Evolutionary conservation across 768 basidiomycete genomes (phyloP), one percentile per base, ranked within the genome.

Genomic region (Xerocomellus intermedius): DNA sequence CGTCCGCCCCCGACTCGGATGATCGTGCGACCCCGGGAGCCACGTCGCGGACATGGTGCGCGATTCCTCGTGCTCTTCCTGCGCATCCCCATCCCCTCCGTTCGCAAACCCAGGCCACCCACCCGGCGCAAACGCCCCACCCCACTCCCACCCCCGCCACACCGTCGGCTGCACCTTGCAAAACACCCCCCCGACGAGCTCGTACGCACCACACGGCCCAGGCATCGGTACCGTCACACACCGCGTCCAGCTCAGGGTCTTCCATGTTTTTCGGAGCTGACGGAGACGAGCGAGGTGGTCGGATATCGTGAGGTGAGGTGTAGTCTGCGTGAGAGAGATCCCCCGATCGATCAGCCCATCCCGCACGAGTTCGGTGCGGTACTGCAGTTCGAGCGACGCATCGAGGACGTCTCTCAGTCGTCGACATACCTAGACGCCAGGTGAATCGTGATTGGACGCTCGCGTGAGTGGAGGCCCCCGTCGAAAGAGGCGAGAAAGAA

Each of bases 101-200:
- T 35, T 16, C 14, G 33, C 33, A 14, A 2, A 19, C 28, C 36
- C 30, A 8, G 32, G 49, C 49, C 32, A 54, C 13, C 46, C 46
- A 26, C 37, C 42, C 17, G 26, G 5, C 35, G 24, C 26, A 17
- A n/a, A 4, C 16, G 16, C 33, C 49, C 28, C 0, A 2, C 24
- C 3, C 30, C 22, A 13, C 16, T 24, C 17, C 39, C 5, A 4
- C 2, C 19, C 14, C 21, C 14, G 1, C 37, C 36, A 16, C 42
- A 14, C 8, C 3, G 30, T 35, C n/a, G 57, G 59, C 46, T 61
- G 57, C 14, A 69, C 74, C 62, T 82, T 79, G 35, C 77, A 80
- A 64, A 85, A 85, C 0, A 83, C 64, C 0, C 85, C 85, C 0
- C 74, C 80, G 5, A 85, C 84, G 55, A 86, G 74, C 55, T 86